Evolutionary conservation across 129 eudicot species (phyloP), one percentile per base, ranked within the genome.

Genomic region (Flaveria brownii): DNA sequence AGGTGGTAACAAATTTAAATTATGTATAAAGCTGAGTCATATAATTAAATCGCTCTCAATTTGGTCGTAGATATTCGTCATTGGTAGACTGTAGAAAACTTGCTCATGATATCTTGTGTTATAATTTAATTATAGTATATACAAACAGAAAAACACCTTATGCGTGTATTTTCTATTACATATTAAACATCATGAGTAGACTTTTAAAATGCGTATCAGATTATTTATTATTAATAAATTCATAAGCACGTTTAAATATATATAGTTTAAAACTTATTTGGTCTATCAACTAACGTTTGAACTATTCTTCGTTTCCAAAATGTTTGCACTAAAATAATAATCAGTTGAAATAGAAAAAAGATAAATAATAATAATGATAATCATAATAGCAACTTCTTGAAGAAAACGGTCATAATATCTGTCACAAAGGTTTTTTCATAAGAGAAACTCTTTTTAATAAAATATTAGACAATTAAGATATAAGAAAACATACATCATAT

Each of bases 231-330:
- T 52, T 56, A 56, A 56, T 20, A 56, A 56, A 56, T 56, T 56
- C 63, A 20, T 10, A 56, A 20, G 28, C 63, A 56, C 30, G 63
- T 20, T 20, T 20, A 52, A n/a, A 4, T 10, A 4, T 54, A 54
- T 54, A 54, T 17, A 17, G 25, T 5, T n/a, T 54, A 54, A 54
- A n/a, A 54, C 1, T 17, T n/a, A 23, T n/a, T 54, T 54, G 61
- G 25, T 54, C 61, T 54, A 54, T 54, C 61, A 54, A n/a, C 60
- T n/a, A 54, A 47, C 52, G 60, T 54, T 54, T 54, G 60, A 54
- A 54, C 9, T 52, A 1, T 55, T 17, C 12, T 18, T 55, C 0
- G 12, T 55, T 56, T 47, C 9, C 13, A 18, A 56, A 56, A 20
- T 56, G 26, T 20, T 56, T 20, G 28, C 28, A 25, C 9, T 55